phyloP scores from a whole-genome alignment of 176 grass and related monocot genomes.

The Carex parvula region DNA sequence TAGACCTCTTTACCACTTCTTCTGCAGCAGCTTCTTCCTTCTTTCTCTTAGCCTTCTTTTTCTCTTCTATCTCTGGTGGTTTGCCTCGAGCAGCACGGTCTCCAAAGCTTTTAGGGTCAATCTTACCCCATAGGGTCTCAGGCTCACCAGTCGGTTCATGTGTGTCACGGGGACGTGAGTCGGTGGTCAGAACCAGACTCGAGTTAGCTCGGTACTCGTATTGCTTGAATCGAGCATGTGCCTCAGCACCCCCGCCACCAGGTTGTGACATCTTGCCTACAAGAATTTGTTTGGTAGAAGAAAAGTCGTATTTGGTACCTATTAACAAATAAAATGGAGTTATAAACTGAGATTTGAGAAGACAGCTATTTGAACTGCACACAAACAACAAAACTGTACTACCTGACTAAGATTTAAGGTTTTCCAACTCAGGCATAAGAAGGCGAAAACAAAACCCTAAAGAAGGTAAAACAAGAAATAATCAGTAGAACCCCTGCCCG shows the following conservation, averaged over 20 bases:
- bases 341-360: not conserved
- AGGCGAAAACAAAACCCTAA: not conserved
- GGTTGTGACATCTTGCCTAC: constrained; percentile 43
- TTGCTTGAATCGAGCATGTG: constrained; percentile 87
- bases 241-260: constrained; percentile 75
- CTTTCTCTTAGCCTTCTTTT: constrained; percentile 69
- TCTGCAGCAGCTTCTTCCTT: constrained; percentile 34
- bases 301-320: not conserved
- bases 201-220: constrained; percentile 93
- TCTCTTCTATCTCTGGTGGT: constrained; percentile 66
- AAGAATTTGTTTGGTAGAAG: not conserved
- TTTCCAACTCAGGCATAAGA: not conserved
- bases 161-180: constrained; percentile 83
- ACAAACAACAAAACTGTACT: not conserved
- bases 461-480: not conserved
- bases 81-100: constrained; percentile 62
- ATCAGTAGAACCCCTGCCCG: not conserved
- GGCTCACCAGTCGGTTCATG: constrained; percentile 95
- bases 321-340: not conserved
- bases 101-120: constrained; percentile 66
- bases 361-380: not conserved
- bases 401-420: not conserved
- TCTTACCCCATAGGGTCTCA: constrained; percentile 72
- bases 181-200: constrained; percentile 81
- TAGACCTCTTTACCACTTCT: constrained; percentile 28